Conservation (phyloP, 306 rosid species). For the Trifolium subterraneum region DNA sequence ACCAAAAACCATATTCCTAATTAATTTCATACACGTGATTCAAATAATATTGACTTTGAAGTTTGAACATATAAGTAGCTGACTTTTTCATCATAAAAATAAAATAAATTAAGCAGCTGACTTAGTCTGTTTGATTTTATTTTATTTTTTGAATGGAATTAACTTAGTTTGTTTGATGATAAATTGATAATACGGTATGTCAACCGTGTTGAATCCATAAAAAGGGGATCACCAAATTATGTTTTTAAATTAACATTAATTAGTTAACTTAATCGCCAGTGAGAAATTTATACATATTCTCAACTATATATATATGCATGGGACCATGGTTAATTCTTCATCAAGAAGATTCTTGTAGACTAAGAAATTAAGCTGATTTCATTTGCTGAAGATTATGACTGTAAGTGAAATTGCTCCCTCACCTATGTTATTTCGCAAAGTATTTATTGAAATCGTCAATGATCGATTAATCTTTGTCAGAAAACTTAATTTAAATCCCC, state of each 20-base stretch:
- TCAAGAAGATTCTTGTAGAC: background rate
- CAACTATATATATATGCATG: background rate
- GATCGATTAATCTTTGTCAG: too few relatives aligned
- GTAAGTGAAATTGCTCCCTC: background rate
- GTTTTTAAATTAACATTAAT: background rate
- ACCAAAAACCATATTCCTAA: too few relatives aligned
- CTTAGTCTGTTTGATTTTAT: too few relatives aligned
- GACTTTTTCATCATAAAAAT: too few relatives aligned
- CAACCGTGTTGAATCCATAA: constrained; percentile 8
- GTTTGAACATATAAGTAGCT: too few relatives aligned
- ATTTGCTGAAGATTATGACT: background rate
- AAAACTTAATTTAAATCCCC: too few relatives aligned
- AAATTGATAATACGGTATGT: background rate
- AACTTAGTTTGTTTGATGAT: background rate
- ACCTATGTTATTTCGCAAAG: too few relatives aligned
- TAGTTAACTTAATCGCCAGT: constrained; percentile 7
- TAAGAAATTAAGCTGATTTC: background rate
- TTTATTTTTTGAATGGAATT: too few relatives aligned
- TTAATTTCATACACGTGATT: too few relatives aligned
- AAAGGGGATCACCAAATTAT: constrained; percentile 2
- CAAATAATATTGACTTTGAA: too few relatives aligned
- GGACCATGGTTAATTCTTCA: background rate
- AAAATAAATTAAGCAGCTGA: background rate
- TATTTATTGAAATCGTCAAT: too few relatives aligned
- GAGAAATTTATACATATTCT: background rate